Conservation (phyloP, 2,329 filamentous ascomycete genomes). For the Ilyonectria destructans region DNA sequence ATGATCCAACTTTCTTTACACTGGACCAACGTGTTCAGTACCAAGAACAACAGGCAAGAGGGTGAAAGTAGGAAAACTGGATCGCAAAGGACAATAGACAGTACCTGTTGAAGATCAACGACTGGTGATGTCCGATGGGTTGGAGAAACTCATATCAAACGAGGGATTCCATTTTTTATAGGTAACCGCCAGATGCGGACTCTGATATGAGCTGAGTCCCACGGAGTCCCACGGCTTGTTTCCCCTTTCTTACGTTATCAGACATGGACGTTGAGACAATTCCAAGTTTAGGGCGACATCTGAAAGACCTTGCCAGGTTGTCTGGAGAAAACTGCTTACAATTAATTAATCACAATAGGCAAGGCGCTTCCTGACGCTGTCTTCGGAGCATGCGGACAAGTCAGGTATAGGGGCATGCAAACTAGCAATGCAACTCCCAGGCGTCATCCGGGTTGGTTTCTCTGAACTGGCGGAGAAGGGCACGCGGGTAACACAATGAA, state of each 20-base stretch:
- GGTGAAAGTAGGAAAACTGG: not conserved
- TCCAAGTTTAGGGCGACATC: not conserved
- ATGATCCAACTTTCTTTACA: not conserved
- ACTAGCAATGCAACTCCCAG: slow-evolving; percentile 1
- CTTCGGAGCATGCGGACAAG: slow-evolving; percentile 9
- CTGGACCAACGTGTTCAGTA: not conserved
- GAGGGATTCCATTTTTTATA: not conserved
- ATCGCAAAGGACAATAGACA: not conserved
- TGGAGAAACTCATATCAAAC: not conserved
- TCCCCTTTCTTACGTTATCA: not conserved
- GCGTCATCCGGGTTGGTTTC: not conserved
- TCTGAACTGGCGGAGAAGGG: not conserved
- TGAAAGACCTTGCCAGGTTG: not conserved
- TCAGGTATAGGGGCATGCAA: slow-evolving; percentile 8
- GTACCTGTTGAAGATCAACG: not conserved
- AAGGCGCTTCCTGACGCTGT: not conserved
- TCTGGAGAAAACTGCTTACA: not conserved
- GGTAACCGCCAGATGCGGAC: not conserved
- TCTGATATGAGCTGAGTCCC: not conserved
- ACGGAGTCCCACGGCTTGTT: not conserved
- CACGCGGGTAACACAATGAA: not conserved
- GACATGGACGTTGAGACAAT: not conserved
- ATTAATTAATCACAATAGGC: slow-evolving; percentile 1
- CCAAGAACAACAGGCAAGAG: not conserved
- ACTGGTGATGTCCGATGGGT: not conserved